Evolutionary conservation across 371 early-diverging fungal genomes (phyloP).

Genomic region (Phascolomyces articulosus): DNA sequence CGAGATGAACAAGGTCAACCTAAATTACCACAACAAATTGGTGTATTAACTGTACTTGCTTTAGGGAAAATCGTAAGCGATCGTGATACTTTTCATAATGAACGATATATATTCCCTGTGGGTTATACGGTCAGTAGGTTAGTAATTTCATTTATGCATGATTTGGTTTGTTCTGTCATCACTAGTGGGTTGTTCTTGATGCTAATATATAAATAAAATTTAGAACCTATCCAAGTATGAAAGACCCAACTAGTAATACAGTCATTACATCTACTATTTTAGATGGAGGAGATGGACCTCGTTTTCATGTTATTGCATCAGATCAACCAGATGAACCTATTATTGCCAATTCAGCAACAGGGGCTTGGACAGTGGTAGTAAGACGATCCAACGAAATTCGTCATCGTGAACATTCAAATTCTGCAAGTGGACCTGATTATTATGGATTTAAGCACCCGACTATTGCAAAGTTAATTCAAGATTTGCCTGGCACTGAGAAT

Average conservation of each 20-base stretch:
- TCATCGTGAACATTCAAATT: conserved; percentile 77
- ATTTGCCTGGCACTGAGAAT: conserved; percentile 73
- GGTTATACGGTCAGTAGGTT: conserved; percentile 75
- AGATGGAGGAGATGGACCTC: conserved; percentile 75
- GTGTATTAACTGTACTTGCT: conserved; percentile 75
- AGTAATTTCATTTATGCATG: conserved; percentile 9
- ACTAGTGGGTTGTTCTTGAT: too few relatives aligned
- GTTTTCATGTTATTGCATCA: conserved; percentile 81
- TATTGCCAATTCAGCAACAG: conserved; percentile 82
- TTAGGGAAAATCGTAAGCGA: conserved; percentile 80
- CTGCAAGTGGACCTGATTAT: conserved; percentile 90
- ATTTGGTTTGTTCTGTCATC: too few relatives aligned
- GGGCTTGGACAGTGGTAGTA: conserved; percentile 89
- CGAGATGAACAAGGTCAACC: conserved; percentile 71
- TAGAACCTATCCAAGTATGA: conserved; percentile 76
- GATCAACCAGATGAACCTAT: conserved; percentile 68
- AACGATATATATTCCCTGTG: conserved; percentile 91
- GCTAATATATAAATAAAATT: too few relatives aligned
- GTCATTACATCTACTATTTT: conserved; percentile 77
- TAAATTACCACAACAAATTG: conserved; percentile 79
- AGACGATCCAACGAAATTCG: conserved; percentile 78
- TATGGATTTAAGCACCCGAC: conserved; percentile 90
- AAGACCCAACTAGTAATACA: conserved; percentile 61
- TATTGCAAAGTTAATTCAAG: conserved; percentile 90
- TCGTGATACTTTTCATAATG: conserved; percentile 83